Percentiles rank a stretch among this genome's conserved stretches.
These are phyloP conservation scores for Thalassiosira mediterranea DNA, from an alignment of 352 stramenopile species.

Conservation along the genomic window DNA sequence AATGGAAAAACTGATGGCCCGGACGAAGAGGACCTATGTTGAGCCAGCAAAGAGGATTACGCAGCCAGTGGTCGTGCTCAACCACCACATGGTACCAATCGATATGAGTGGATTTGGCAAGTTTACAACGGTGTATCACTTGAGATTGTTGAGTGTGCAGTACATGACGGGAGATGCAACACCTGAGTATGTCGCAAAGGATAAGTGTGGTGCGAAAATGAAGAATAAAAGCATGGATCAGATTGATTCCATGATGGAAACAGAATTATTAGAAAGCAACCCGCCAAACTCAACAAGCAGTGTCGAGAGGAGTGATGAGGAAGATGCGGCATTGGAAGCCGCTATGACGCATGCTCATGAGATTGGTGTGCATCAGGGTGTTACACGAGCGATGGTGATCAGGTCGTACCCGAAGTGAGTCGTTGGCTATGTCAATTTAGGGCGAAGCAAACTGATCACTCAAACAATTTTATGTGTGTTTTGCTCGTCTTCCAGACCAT, in stretches of 20 bases:
- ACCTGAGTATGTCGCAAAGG: slow-evolving; percentile 48
- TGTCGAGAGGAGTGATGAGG: slow-evolving; percentile 42
- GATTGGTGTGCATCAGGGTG: slow-evolving; percentile 61
- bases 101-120: slow-evolving; percentile 55
- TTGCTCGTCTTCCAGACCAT: slow-evolving; percentile 56
- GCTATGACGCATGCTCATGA: slow-evolving; percentile 80
- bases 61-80: slow-evolving; percentile 80
- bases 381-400: slow-evolving; percentile 84
- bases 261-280: slow-evolving; percentile 5
- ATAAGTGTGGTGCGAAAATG: slow-evolving; percentile 15
- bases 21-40: slow-evolving; percentile 50
- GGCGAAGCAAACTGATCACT: no score
- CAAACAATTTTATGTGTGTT: slow-evolving; percentile 1
- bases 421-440: slow-evolving; percentile 3
- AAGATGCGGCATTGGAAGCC: slow-evolving; percentile 74
- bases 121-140: slow-evolving; percentile 81
- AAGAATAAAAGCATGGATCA: slow-evolving; percentile 1
- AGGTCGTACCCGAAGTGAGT: slow-evolving; percentile 80
- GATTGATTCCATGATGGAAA: not conserved
- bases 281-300: slow-evolving; percentile 3
- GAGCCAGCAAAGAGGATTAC: slow-evolving; percentile 43
- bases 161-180: slow-evolving; percentile 73
- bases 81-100: slow-evolving; percentile 84
- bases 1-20: slow-evolving; percentile 74
- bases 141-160: slow-evolving; percentile 81